Conservation (phyloP, 805 yeast genomes). For the Schizosaccharomyces lindneri region DNA sequence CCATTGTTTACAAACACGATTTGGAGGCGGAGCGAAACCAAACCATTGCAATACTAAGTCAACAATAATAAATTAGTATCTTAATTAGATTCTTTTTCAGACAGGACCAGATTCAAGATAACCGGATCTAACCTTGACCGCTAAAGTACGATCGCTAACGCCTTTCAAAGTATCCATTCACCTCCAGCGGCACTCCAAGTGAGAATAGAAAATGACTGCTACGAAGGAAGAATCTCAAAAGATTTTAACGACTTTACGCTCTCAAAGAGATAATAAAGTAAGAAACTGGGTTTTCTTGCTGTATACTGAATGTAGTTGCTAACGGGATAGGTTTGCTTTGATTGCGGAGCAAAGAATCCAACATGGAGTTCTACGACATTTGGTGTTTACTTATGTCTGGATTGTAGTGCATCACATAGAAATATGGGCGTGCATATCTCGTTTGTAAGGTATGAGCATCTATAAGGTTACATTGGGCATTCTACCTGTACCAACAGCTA, state of each 20-base stretch:
- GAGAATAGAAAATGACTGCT: neutral
- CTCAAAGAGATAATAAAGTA: slow-evolving; percentile 1
- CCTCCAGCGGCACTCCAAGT: neutral
- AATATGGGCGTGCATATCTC: slow-evolving; percentile 89
- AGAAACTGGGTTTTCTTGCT: neutral
- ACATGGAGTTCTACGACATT: slow-evolving; percentile 97
- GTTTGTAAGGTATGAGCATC: slow-evolving; percentile 17
- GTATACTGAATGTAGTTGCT: neutral
- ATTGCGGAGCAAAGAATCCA: slow-evolving; percentile 81
- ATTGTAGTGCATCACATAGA: slow-evolving; percentile 88
- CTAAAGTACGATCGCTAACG: neutral
- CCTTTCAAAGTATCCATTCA: neutral
- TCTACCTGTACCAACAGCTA: no score
- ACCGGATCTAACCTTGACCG: neutral
- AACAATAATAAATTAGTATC: no score
- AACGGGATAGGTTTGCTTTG: slow-evolving; percentile 39
- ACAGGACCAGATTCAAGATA: no score
- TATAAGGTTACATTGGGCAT: neutral
- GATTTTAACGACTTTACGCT: neutral
- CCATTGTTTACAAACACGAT: no score
- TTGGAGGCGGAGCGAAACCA: no score
- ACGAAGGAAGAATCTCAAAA: slow-evolving; percentile 1
- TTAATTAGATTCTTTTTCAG: no score
- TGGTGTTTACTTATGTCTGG: slow-evolving; percentile 76
- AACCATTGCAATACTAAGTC: no score